A percentile compares a stretch with the other conserved stretches of the same genome.
Conservation (phyloP, 164 flowering plant genomes). For the Sedum album region DNA sequence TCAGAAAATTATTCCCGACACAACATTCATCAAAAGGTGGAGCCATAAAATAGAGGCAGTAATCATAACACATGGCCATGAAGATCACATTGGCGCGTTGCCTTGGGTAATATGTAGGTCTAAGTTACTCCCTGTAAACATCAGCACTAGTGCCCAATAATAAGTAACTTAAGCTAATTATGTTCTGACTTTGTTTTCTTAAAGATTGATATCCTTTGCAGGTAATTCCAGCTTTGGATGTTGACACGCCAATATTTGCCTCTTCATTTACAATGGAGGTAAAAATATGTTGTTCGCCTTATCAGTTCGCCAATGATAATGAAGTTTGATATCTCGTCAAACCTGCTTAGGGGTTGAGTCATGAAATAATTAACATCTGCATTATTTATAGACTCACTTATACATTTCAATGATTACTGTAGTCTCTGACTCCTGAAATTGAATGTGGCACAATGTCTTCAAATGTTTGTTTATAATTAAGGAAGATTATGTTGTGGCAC, state of each 20-base stretch:
- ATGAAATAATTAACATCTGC: too few relatives aligned
- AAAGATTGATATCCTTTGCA: slow-evolving; percentile 29
- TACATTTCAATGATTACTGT: too few relatives aligned
- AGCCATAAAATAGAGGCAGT: slow-evolving; percentile 98
- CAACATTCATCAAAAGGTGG: slow-evolving; percentile 89
- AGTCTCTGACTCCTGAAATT: too few relatives aligned
- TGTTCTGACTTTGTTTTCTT: too few relatives aligned
- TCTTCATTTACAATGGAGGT: slow-evolving; percentile 99
- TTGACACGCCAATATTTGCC: slow-evolving; percentile 84
- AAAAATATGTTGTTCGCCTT: slow-evolving; percentile 8
- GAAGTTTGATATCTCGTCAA: background rate
- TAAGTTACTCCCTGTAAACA: too few relatives aligned
- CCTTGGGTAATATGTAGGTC: slow-evolving; percentile 79
- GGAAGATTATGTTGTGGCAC: too few relatives aligned
- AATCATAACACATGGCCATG: slow-evolving; percentile 95
- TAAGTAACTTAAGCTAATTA: too few relatives aligned
- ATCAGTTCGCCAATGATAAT: background rate
- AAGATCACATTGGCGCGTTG: slow-evolving; percentile 99
- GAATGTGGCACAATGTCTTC: too few relatives aligned
- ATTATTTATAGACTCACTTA: too few relatives aligned
- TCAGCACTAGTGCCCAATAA: too few relatives aligned
- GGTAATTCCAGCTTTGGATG: slow-evolving; percentile 96
- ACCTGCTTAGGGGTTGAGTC: too few relatives aligned
- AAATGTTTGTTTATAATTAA: too few relatives aligned
- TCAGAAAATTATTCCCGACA: slow-evolving; percentile 92